Evolutionary conservation across 2,329 filamentous ascomycete species (phyloP).

Genomic region (Diplodia corticola): DNA sequence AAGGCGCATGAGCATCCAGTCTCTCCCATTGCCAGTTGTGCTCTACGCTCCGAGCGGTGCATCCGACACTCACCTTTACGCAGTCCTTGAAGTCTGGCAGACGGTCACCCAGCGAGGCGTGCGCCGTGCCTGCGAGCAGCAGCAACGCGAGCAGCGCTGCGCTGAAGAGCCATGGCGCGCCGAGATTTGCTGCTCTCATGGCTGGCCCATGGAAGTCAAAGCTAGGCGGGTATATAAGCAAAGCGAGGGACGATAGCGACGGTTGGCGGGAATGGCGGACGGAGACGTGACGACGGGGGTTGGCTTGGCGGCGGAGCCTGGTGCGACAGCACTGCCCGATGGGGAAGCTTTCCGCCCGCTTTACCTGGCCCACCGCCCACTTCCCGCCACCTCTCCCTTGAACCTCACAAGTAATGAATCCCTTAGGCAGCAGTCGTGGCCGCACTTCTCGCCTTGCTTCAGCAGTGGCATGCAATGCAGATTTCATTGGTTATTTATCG

Average conservation of each 20-base stretch:
- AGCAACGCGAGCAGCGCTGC: slow-evolving; percentile 35
- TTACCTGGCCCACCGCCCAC: background rate
- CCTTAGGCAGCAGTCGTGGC: background rate
- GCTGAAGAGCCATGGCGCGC: slow-evolving; percentile 15
- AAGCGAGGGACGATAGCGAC: background rate
- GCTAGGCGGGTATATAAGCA: background rate
- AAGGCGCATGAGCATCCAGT: background rate
- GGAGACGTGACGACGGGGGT: background rate
- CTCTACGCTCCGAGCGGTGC: background rate
- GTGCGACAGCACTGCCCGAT: background rate
- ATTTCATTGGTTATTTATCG: background rate
- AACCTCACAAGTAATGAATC: background rate
- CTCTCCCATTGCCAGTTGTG: slow-evolving; percentile 26
- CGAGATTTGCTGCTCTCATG: slow-evolving; percentile 13
- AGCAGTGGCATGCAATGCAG: slow-evolving; percentile 5
- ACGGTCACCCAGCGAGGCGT: slow-evolving; percentile 79
- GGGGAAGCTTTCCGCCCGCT: slow-evolving; percentile 5
- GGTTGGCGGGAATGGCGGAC: background rate
- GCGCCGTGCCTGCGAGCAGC: slow-evolving; percentile 39
- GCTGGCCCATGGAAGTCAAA: slow-evolving; percentile 7
- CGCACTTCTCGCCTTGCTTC: background rate
- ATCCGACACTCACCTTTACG: slow-evolving; percentile 62
- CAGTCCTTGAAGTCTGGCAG: slow-evolving; percentile 87
- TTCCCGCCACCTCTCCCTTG: background rate
- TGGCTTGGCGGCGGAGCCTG: background rate